Base-by-base conservation (phyloP, 2,329 filamentous ascomycete species). In the Botrytis galanthina region DNA sequence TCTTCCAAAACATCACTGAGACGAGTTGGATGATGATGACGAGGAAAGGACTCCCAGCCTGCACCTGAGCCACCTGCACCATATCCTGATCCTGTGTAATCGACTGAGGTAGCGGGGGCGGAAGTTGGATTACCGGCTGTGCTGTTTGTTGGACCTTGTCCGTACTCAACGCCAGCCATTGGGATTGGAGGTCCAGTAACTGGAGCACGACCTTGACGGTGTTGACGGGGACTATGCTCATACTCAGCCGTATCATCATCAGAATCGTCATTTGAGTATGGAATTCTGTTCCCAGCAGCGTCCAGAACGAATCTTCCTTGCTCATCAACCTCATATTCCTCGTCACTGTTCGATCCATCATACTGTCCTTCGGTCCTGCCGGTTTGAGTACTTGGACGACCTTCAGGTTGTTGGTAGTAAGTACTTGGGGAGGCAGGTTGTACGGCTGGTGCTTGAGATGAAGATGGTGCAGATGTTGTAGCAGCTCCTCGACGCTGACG, bases 1-100 rank as follows among this genome's bases (percentile, higher is more conserved):
- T 97, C 92, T 80, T 94, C 94, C 80, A 96, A 87, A 42, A 97
- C 94, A 82, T 97, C 94, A 81, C 94, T 97, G 75, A 97, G 85
- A 73, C 95, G 86, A 14, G 94, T 97, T 0, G 94, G 94, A 82
- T 97, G 94, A 77, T 96, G 93, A 82, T 97, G 94, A 73, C 90
- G 88, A 37, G 91, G 91, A 75, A 93, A 85, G n/a, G 84, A 83
- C 76, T 96, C 93, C 93, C 93, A 97, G 26, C 89, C 91, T 3
- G 90, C 87, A 1, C 88, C 87, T 2, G 86, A 82, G 1, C 88
- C 87, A 12, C 85, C 82, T 5, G 66, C 48, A n/a, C 85, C 90
- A 82, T 91, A 93, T 35, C 87, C 90, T 62, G 88, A 84, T 62
- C 91, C 91, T 8, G 87, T 86, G 79, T 94, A 94, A 78, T 94